Evolutionary conservation across 768 basidiomycete genomes (phyloP).

Genomic region (Kwoniella mangroviensis): DNA sequence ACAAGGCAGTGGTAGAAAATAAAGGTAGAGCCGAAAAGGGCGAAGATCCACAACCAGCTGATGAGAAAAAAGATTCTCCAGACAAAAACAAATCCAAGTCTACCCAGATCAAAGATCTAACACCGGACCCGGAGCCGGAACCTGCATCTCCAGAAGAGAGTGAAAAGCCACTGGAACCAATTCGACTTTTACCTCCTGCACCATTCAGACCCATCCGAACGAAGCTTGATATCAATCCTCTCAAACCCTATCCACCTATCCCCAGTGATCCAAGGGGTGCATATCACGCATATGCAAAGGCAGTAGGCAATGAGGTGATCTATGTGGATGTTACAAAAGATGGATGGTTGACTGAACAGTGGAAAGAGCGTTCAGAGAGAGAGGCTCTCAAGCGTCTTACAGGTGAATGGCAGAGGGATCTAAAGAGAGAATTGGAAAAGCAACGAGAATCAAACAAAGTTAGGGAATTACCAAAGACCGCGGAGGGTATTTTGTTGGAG

Average conservation of each 20-base stretch:
- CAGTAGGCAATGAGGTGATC: slow-evolving; percentile 33
- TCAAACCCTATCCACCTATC: slow-evolving; percentile 43
- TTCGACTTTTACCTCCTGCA: slow-evolving; percentile 35
- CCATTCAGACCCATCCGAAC: slow-evolving; percentile 36
- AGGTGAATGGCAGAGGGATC: slow-evolving; percentile 34
- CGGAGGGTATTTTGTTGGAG: slow-evolving; percentile 38
- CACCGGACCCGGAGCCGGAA: slow-evolving; percentile 8
- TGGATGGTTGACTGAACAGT: slow-evolving; percentile 51
- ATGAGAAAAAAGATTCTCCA: not conserved
- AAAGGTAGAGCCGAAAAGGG: slow-evolving; percentile 9
- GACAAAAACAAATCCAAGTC: not conserved
- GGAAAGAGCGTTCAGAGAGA: slow-evolving; percentile 40
- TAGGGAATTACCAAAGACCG: slow-evolving; percentile 31
- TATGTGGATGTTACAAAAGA: slow-evolving; percentile 51
- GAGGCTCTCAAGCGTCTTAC: slow-evolving; percentile 44
- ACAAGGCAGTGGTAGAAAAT: not conserved
- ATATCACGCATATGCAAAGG: slow-evolving; percentile 47
- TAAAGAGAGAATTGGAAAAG: slow-evolving; percentile 31
- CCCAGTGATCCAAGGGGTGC: slow-evolving; percentile 48
- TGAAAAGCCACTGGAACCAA: slow-evolving; percentile 24
- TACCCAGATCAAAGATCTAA: slow-evolving; percentile 11
- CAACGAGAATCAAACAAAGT: slow-evolving; percentile 11
- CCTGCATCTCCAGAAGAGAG: slow-evolving; percentile 9
- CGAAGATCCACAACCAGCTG: slow-evolving; percentile 1
- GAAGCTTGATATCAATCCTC: slow-evolving; percentile 33